Percentiles rank a stretch among this genome's conserved stretches.
phyloP scores from a whole-genome alignment of 1,284 basidiomycete genomes.

The Omphalotus olearius region DNA sequence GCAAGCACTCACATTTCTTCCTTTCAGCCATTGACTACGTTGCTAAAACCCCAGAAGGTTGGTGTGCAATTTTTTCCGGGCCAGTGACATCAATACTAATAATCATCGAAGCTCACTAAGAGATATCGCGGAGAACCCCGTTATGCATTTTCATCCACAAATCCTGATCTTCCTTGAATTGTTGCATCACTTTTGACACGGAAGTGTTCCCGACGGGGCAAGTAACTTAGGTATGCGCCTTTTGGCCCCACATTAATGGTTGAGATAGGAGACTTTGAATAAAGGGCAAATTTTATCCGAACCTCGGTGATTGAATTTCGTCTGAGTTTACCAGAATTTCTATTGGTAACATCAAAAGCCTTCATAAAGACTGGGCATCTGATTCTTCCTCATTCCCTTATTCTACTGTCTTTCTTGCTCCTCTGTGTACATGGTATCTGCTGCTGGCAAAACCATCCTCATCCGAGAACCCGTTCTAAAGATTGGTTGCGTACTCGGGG shows the following conservation, averaged over 20 bases:
- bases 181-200: slow-evolving; percentile 2
- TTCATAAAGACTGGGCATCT: background rate
- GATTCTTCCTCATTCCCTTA: slow-evolving; percentile 6
- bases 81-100: slow-evolving; percentile 23
- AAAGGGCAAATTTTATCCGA: slow-evolving; percentile 7
- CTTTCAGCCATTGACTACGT: slow-evolving; percentile 93
- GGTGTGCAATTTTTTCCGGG: slow-evolving; percentile 19
- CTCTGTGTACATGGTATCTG: slow-evolving; percentile 6
- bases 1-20: slow-evolving; percentile 15
- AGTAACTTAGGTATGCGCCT: slow-evolving; percentile 4
- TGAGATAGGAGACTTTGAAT: slow-evolving; percentile 6
- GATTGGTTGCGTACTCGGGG: slow-evolving; percentile 57
- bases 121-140: slow-evolving; percentile 2
- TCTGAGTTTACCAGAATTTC: background rate
- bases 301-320: slow-evolving; percentile 11
- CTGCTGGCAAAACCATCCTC: slow-evolving; percentile 25
- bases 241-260: slow-evolving; percentile 7
- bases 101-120: slow-evolving; percentile 14
- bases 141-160: slow-evolving; percentile 5
- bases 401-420: background rate
- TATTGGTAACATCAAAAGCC: background rate
- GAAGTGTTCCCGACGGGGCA: background rate
- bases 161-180: slow-evolving; percentile 4
- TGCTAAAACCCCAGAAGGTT: slow-evolving; percentile 89
- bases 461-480: slow-evolving; percentile 43